Percentiles rank a stretch among this genome's conserved stretches.
phyloP scores from a whole-genome alignment of 1,139 yeast species.

The Scheffersomyces lignicola region DNA sequence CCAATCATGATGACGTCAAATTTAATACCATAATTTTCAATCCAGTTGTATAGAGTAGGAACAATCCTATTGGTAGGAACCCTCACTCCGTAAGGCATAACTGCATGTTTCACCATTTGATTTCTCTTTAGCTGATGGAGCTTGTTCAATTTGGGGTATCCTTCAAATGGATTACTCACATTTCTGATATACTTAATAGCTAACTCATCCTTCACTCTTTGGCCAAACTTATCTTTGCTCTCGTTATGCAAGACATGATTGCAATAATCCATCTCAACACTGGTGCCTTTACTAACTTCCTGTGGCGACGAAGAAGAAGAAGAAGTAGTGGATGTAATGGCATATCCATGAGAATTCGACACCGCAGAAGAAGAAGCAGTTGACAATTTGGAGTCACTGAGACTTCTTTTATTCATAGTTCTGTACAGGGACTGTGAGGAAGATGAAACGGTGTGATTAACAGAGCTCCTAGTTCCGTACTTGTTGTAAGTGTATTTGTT shows the following conservation, averaged over 20 bases:
- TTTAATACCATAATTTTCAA: conserved; percentile 49
- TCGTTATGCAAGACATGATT: conserved; percentile 68
- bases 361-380: conserved; percentile 8
- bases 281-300: not conserved
- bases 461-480: conserved; percentile 11
- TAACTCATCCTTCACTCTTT: conserved; percentile 7
- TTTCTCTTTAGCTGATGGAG: conserved; percentile 63
- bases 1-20: conserved; percentile 95
- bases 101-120: conserved; percentile 47
- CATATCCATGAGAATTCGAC: too few relatives aligned
- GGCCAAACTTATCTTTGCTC: not conserved
- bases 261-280: conserved; percentile 61
- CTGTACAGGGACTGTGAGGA: conserved; percentile 1
- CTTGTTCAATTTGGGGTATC: conserved; percentile 79
- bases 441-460: too few relatives aligned
- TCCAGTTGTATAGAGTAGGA: conserved; percentile 61
- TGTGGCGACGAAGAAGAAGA: conserved; percentile 5
- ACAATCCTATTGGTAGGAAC: conserved; percentile 54
- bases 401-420: not conserved
- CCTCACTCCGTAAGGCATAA: conserved; percentile 66
- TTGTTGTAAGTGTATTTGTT: conserved; percentile 17
- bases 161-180: conserved; percentile 63
- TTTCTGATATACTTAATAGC: conserved; percentile 72
- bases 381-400: conserved; percentile 1
- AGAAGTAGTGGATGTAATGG: conserved; percentile 10